Conservation (phyloP, 1,284 basidiomycete species). For the Malassezia slooffiae region DNA sequence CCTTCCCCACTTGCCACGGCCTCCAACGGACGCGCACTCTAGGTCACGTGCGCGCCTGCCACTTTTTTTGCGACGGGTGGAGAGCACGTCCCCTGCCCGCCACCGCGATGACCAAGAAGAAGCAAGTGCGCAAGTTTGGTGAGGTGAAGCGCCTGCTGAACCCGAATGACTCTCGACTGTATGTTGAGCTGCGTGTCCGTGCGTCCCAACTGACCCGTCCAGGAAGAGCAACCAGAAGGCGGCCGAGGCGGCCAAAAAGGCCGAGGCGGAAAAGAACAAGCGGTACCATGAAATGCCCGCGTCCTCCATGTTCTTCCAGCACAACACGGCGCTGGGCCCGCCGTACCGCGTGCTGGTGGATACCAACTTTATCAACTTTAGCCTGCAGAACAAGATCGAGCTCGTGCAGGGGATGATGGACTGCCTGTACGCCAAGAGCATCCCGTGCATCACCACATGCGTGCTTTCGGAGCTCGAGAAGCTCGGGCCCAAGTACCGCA, state of each 20-base stretch:
- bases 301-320: conserved; percentile 83
- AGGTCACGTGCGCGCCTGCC: too few species aligned
- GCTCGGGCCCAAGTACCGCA: conserved; percentile 84
- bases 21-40: too few species aligned
- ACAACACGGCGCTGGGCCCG: conserved; percentile 89
- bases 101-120: conserved; percentile 63
- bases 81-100: too few species aligned
- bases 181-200: conserved; percentile 46
- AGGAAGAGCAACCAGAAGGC: conserved; percentile 52
- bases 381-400: conserved; percentile 94
- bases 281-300: conserved; percentile 48
- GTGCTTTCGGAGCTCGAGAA: conserved; percentile 97
- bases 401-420: conserved; percentile 98
- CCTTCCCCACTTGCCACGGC: too few species aligned
- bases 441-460: conserved; percentile 95
- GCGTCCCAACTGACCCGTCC: conserved; percentile 9
- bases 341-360: conserved; percentile 96
- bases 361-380: conserved; percentile 99
- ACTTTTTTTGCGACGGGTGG: too few species aligned
- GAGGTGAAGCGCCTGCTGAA: conserved; percentile 88
- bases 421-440: conserved; percentile 96
- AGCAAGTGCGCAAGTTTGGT: conserved; percentile 89
- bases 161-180: conserved; percentile 86
- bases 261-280: conserved; percentile 22
- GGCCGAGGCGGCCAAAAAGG: conserved; percentile 24